Base-by-base conservation (phyloP, 768 basidiomycete genomes). In the Amanita rubescens region DNA sequence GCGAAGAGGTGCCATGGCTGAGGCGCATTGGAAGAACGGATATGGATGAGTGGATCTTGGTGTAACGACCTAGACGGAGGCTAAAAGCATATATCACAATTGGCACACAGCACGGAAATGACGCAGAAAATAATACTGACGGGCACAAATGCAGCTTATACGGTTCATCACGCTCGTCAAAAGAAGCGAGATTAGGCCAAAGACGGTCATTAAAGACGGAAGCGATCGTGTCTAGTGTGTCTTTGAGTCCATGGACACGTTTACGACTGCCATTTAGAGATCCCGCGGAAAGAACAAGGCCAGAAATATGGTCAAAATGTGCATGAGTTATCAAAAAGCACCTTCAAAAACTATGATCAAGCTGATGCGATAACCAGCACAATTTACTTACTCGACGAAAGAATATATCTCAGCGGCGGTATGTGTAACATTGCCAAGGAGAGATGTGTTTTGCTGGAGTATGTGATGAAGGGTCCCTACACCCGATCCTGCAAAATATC, bases 231-330 rank as follows among this genome's bases (percentile, higher is more conserved):
- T 81, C 66, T 41, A 94, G 75, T 9, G 82, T 83, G 49, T 81
- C 73, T 38, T 76, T 69, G 5, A 80, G 66, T 0, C 79, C 88
- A 54, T 75, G 80, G 33, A 93, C 78, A 1, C 78, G 80, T 59
- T 87, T 87, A 17, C 80, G 73, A 33, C 72, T 63, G 15, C 84
- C 85, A 30, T 67, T 66, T 5, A 90, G 64, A 1, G 91, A 84
- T 34, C 93, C 94, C 14, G 94, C 91, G 1, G 87, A 81, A 50
- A 98, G 68, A 51, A 95, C 80, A 25, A 96, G 75, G 37, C 90
- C 84, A 56, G 78, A 81, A 60, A 91, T 78, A 66, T 98, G 94
- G 69, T 98, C 94, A 24, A 97, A 70, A 67, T 98, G 94, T 0
- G 89, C 85, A 63, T 95, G 94, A 5, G 89, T 87, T 59, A 96